A percentile compares a stretch with the other conserved stretches of the same genome.
Conservation (phyloP, 192 early-diverging fungal genomes). For the Kappamyces sp. region DNA sequence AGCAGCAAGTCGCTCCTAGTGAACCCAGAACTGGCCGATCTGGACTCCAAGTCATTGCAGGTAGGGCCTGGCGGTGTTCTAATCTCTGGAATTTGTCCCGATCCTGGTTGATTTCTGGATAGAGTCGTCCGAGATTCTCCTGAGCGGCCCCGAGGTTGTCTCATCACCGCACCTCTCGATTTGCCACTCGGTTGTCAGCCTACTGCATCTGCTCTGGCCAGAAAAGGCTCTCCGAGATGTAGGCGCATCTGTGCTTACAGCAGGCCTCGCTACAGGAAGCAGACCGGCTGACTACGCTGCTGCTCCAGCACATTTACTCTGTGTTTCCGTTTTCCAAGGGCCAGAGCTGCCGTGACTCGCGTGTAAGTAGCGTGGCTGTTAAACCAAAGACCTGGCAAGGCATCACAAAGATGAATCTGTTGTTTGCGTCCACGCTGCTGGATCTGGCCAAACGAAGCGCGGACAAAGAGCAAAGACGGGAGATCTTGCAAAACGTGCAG, state of each 20-base stretch:
- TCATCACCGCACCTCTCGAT: slow-evolving; percentile 1
- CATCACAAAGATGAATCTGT: too few species aligned
- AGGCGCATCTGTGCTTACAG: slow-evolving; percentile 5
- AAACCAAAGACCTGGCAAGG: neutral
- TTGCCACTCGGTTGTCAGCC: slow-evolving; percentile 2
- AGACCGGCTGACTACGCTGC: too few species aligned
- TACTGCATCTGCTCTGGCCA: slow-evolving; percentile 2
- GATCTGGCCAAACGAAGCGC: too few species aligned
- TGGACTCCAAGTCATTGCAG: too few species aligned
- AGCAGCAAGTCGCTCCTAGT: too few species aligned
- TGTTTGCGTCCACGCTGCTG: too few species aligned
- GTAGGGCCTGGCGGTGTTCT: too few species aligned
- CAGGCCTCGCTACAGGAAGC: slow-evolving; percentile 1
- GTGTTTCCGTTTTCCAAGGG: neutral
- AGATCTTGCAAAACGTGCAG: too few species aligned
- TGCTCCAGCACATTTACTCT: too few species aligned
- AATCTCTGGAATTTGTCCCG: neutral
- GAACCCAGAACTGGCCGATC: too few species aligned
- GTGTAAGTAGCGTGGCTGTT: neutral
- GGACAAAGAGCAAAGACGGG: too few species aligned
- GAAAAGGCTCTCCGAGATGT: neutral
- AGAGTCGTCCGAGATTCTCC: neutral
- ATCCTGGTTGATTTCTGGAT: slow-evolving; percentile 15
- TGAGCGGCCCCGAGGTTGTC: neutral
- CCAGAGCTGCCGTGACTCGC: neutral